These are phyloP conservation scores for Penicillium desertorum DNA, from an alignment of 495 filamentous ascomycete species.

Conservation along the genomic window DNA sequence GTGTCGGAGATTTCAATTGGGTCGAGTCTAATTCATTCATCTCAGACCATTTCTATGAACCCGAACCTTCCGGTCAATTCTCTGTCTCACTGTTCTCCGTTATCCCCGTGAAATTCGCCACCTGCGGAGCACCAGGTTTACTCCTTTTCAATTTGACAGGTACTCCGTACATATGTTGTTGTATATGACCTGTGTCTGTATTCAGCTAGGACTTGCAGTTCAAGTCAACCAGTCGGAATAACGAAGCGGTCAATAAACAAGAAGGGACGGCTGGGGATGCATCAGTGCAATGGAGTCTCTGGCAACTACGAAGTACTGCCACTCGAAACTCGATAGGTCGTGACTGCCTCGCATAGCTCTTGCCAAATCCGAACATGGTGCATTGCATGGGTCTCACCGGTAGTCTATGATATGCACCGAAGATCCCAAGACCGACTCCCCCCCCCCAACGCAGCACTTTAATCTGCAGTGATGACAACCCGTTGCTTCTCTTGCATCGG, in stretches of 20 bases:
- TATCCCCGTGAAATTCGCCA: conserved; percentile 11
- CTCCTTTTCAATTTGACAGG: conserved; percentile 12
- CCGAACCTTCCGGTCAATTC: neutral
- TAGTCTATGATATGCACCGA: neutral
- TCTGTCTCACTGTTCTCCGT: neutral
- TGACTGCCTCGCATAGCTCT: neutral
- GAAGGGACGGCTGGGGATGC: neutral
- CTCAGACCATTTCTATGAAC: neutral
- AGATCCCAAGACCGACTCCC: neutral
- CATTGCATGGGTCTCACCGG: neutral
- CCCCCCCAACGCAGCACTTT: neutral
- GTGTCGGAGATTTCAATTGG: neutral
- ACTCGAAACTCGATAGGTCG: neutral
- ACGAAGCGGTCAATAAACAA: neutral
- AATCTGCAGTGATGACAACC: neutral
- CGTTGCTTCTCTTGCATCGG: neutral
- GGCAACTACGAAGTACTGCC: neutral
- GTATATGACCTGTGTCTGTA: conserved; percentile 5
- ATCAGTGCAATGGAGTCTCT: neutral
- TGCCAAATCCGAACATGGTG: neutral
- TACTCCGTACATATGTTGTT: too few species aligned
- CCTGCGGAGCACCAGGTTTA: neutral
- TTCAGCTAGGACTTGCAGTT: neutral
- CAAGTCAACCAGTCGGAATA: neutral
- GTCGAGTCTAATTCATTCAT: neutral